Conservation (phyloP, 2,329 filamentous ascomycete species). For the Aspergillus udagawae region DNA sequence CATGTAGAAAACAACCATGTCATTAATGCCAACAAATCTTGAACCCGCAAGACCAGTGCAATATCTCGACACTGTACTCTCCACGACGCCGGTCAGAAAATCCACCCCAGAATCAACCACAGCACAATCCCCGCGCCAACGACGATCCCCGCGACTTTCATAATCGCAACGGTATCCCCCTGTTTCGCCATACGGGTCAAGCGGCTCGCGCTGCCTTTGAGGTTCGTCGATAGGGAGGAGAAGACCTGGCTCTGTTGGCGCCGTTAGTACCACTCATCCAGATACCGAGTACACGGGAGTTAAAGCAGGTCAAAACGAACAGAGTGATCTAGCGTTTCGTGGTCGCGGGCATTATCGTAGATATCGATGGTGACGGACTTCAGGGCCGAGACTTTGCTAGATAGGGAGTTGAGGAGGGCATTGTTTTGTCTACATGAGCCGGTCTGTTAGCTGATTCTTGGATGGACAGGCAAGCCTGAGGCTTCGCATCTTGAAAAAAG, state of each 20-base stretch:
- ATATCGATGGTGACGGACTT: conserved; percentile 96
- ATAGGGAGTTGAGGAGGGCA: conserved; percentile 84
- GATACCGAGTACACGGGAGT: not conserved
- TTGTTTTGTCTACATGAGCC: conserved; percentile 71
- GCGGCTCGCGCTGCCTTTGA: conserved; percentile 79
- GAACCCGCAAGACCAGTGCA: conserved; percentile 9
- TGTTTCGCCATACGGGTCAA: conserved; percentile 85
- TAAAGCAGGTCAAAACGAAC: conserved; percentile 48
- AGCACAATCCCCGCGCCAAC: conserved; percentile 68
- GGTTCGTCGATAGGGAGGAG: conserved; percentile 73
- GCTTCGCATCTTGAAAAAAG: not conserved
- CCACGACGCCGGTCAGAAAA: conserved; percentile 44
- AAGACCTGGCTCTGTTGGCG: conserved; percentile 74
- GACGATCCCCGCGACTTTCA: conserved; percentile 84
- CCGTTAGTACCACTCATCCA: not conserved
- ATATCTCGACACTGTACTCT: not conserved
- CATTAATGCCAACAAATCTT: conserved; percentile 4
- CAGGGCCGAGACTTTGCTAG: conserved; percentile 83
- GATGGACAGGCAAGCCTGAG: not conserved
- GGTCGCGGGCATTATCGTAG: conserved; percentile 88
- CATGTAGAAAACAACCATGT: not conserved
- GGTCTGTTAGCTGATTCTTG: not conserved
- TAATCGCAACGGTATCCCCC: conserved; percentile 84
- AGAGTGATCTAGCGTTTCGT: conserved; percentile 82
- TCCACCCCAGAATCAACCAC: conserved; percentile 66